Evolutionary conservation across 129 eudicot genomes (phyloP).

Genomic region (Escallonia herrerae): DNA sequence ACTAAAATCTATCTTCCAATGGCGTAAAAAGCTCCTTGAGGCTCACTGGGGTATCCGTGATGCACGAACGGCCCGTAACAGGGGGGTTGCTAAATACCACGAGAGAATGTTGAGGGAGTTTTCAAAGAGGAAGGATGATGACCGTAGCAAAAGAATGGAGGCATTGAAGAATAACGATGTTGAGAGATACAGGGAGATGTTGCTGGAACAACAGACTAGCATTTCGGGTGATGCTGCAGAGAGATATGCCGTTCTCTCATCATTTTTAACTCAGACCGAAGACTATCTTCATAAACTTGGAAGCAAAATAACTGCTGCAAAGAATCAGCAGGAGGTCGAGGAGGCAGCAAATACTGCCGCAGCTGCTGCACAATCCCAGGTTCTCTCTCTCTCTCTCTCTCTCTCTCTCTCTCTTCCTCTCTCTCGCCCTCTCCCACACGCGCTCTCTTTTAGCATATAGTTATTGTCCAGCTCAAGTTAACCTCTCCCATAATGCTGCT

Average conservation of each 20-base stretch:
- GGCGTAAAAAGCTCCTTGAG: conserved; percentile 99
- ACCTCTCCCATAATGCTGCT: background rate
- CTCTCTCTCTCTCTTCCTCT: too few species aligned
- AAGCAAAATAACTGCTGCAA: conserved; percentile 85
- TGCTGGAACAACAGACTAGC: conserved; percentile 85
- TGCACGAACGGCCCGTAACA: conserved; percentile 88
- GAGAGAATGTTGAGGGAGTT: conserved; percentile 94
- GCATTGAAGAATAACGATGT: conserved; percentile 97
- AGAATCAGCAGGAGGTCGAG: conserved; percentile 90
- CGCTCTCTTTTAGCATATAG: too few species aligned
- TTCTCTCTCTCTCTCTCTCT: conserved; percentile 10
- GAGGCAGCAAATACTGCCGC: conserved; percentile 92
- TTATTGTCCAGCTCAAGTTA: background rate
- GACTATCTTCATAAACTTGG: conserved; percentile 92
- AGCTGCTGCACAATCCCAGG: conserved; percentile 92
- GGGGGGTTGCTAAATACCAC: conserved; percentile 96
- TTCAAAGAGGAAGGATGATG: conserved; percentile 88
- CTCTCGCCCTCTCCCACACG: too few species aligned
- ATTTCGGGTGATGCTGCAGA: conserved; percentile 94
- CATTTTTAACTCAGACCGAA: conserved; percentile 91
- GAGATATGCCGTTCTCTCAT: conserved; percentile 87
- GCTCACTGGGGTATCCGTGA: conserved; percentile 96
- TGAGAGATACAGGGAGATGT: conserved; percentile 91
- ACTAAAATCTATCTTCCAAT: conserved; percentile 67
- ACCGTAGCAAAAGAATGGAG: conserved; percentile 87